Conservation (phyloP, 768 basidiomycete genomes). For the Kwoniella newhampshirensis region DNA sequence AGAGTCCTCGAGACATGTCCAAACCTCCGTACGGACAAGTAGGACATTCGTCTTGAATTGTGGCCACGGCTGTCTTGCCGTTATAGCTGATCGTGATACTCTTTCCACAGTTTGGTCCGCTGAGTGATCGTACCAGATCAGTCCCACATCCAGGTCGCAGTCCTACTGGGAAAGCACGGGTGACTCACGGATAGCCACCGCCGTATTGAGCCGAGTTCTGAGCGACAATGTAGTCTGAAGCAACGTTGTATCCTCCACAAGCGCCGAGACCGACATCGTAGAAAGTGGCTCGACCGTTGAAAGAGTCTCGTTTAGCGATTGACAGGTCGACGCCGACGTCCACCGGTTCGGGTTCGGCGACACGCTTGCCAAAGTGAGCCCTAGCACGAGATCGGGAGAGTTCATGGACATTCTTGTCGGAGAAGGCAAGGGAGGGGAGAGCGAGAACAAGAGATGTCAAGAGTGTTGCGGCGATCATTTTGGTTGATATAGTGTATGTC, state of each 20-base stretch:
- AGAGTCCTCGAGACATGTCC: conserved; percentile 69
- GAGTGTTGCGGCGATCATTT: conserved; percentile 16
- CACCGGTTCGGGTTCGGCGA: conserved; percentile 2
- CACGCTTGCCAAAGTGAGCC: conserved; percentile 12
- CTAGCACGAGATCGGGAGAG: conserved; percentile 22
- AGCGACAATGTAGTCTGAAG: conserved; percentile 55
- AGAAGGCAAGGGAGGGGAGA: conserved; percentile 29
- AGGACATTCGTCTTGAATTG: conserved; percentile 69
- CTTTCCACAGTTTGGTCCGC: conserved; percentile 66
- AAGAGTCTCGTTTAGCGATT: conserved; percentile 24
- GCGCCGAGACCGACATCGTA: conserved; percentile 58
- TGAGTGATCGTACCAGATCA: no score
- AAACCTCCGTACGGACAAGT: conserved; percentile 67
- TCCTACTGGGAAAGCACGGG: neutral
- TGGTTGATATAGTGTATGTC: conserved; percentile 8
- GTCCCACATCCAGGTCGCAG: no score
- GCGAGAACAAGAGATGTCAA: conserved; percentile 22
- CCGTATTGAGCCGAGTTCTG: conserved; percentile 59
- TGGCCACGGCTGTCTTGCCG: conserved; percentile 63
- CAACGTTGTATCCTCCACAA: conserved; percentile 53
- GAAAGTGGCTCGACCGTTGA: conserved; percentile 52
- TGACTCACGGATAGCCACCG: conserved; percentile 25
- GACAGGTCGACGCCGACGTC: conserved; percentile 6
- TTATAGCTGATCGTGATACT: conserved; percentile 63
- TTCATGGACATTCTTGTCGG: conserved; percentile 23